Base-by-base conservation (phyloP, 306 rosid genomes). In the Elaeagnus macrophylla region DNA sequence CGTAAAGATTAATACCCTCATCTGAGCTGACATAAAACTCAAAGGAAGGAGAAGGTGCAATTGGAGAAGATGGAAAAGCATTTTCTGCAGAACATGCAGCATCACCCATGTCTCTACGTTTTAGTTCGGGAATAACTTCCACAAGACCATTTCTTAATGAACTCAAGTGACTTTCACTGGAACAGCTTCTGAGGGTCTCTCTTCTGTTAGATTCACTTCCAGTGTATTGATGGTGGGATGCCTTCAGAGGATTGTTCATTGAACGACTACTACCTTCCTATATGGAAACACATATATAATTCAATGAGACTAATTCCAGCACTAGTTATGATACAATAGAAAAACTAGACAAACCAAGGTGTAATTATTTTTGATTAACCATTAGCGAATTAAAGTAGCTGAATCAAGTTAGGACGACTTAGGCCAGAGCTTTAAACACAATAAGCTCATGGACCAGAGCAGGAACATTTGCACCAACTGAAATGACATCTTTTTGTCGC, bases 21-120 rank as follows among this genome's bases (percentile, higher is more conserved):
- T 83, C 81, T 57, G 83, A 78, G 67, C 72, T 72, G 53, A 80
- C 93, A 70, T 74, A 49, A 67, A 81, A 86, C 82, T 86, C 81
- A 67, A 80, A 72, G 63, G 72, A 67, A 45, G 65, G 16, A 32
- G 75, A 68, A 51, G 67, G 66, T 67, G 71, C 72, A 19, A 59
- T 36, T 6, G 81, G 62, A 39, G 60, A 48, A 78, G 57, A n/a
- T n/a, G n/a, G 59, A 43, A 74, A 48, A 69, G 71, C 74, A 72
- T 66, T 72, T 52, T 52, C 69, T 20, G 38, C 56, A 5, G 59
- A 60, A 70, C 75, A 64, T 32, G 53, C 56, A 63, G 49, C 66
- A 35, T 44, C 52, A 62, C 72, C 74, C 18, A 25, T 65, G 37
- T 56, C 53, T 56, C 72, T 70, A 47, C 38, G 11, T 35, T 60